These are phyloP conservation scores for Ambrosia artemisiifolia DNA, from an alignment of 129 eudicot species.

Conservation along the genomic window DNA sequence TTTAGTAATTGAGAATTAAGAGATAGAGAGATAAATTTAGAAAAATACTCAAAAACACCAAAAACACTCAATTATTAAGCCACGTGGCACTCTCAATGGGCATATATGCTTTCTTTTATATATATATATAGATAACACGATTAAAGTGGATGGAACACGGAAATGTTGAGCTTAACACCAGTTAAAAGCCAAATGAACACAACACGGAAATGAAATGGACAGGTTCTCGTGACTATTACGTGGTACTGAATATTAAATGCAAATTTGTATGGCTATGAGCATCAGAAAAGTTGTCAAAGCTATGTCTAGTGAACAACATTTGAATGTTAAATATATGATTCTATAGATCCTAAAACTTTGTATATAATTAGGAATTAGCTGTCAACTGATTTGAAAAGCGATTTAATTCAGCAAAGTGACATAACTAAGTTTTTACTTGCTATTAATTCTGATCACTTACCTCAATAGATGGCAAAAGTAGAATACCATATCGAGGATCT, in stretches of 20 bases:
- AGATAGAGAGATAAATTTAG: too few relatives aligned
- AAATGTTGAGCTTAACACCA: background rate
- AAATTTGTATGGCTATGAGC: background rate
- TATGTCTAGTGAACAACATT: too few relatives aligned
- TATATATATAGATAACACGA: background rate
- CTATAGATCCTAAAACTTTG: background rate
- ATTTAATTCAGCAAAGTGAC: background rate
- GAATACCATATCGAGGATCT: constrained; percentile 77
- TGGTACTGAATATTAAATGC: too few relatives aligned
- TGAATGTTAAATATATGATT: too few relatives aligned
- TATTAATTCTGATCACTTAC: constrained; percentile 28
- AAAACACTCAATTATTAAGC: too few relatives aligned
- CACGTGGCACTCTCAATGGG: too few relatives aligned
- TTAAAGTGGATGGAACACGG: background rate
- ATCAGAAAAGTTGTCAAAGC: background rate
- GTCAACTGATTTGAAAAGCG: background rate
- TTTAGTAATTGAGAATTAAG: too few relatives aligned
- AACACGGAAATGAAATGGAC: too few relatives aligned
- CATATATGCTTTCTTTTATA: too few relatives aligned
- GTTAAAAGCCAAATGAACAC: too few relatives aligned
- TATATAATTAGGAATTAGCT: background rate
- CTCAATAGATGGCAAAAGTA: constrained; percentile 91
- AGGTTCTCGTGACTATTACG: too few relatives aligned
- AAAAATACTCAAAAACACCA: too few relatives aligned
- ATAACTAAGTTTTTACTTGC: background rate